A percentile compares a stretch with the other conserved stretches of the same genome.
phyloP scores from a whole-genome alignment of 805 yeast species.

The Huiozyma naganishii region DNA sequence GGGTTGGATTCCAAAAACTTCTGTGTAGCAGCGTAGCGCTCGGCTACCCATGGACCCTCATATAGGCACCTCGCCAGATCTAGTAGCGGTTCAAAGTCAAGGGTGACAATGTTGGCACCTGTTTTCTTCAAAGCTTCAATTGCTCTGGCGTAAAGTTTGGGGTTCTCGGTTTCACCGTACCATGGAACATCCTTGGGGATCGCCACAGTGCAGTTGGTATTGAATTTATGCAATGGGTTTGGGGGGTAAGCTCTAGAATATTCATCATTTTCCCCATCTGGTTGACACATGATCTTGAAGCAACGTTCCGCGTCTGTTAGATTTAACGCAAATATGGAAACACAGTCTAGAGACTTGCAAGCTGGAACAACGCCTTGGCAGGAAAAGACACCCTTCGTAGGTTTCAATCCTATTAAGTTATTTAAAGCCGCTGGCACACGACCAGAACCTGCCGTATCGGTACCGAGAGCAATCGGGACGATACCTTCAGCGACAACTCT shows the following conservation, averaged over 20 bases:
- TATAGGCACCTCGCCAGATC: conserved; percentile 80
- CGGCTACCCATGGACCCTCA: conserved; percentile 99
- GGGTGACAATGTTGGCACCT: conserved; percentile 50
- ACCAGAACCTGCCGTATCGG: conserved; percentile 98
- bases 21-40: conserved; percentile 74
- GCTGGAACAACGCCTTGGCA: conserved; percentile 95
- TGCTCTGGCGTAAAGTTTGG: conserved; percentile 53
- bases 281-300: conserved; percentile 59
- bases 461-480: conserved; percentile 83
- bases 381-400: conserved; percentile 81
- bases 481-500: conserved; percentile 80
- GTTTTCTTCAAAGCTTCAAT: conserved; percentile 39
- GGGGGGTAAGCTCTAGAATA: conserved; percentile 70
- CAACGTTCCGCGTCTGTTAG: conserved; percentile 74
- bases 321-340: conserved; percentile 71
- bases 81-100: conserved; percentile 67
- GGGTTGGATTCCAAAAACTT: conserved; percentile 64
- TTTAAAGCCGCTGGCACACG: conserved; percentile 94
- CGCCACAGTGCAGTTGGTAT: conserved; percentile 54
- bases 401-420: conserved; percentile 86
- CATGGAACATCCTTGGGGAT: conserved; percentile 66
- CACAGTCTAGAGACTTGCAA: conserved; percentile 88
- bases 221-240: conserved; percentile 51
- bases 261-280: conserved; percentile 59
- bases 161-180: conserved; percentile 75